Percentiles rank a stretch among this genome's conserved stretches.
phyloP scores from a whole-genome alignment of 2,329 filamentous ascomycete species.

The Xylariaceae sp. region DNA sequence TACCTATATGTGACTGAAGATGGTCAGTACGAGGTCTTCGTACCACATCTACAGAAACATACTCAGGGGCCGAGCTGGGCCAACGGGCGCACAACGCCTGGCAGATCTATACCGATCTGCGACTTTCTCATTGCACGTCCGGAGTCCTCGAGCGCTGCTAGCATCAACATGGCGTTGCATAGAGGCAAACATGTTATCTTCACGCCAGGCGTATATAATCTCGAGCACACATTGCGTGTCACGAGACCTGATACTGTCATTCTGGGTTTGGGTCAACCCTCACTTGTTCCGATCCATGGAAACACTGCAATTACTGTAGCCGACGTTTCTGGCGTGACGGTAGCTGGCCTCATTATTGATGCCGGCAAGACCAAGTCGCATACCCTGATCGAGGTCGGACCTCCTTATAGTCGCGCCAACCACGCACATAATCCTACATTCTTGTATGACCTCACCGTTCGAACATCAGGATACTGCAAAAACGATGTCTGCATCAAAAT shows the following conservation, averaged over 20 bases:
- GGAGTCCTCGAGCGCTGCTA: constrained; percentile 20
- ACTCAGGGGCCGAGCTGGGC: constrained; percentile 30
- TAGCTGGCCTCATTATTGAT: constrained; percentile 33
- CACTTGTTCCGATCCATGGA: constrained; percentile 28
- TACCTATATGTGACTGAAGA: constrained; percentile 26
- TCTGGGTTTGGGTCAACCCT: constrained; percentile 31
- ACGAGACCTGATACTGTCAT: constrained; percentile 27
- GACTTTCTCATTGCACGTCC: constrained; percentile 29
- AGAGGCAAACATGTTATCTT: constrained; percentile 31
- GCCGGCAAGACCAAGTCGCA: constrained; percentile 27
- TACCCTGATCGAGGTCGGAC: constrained; percentile 29
- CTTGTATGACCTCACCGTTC: constrained; percentile 32
- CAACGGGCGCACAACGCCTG: constrained; percentile 23
- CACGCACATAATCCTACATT: constrained; percentile 31
- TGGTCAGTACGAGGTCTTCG: constrained; percentile 29
- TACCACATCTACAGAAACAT: constrained; percentile 28
- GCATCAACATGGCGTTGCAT: constrained; percentile 29
- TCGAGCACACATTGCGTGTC: constrained; percentile 28
- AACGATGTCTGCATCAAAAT: constrained; percentile 31
- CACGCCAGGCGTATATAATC: constrained; percentile 31
- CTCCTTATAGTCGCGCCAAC: constrained; percentile 20
- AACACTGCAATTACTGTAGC: constrained; percentile 26
- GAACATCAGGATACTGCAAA: constrained; percentile 27
- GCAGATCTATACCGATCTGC: constrained; percentile 28
- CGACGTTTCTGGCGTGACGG: constrained; percentile 31